A percentile compares a stretch with the other conserved stretches of the same genome.
Evolutionary conservation across 2,329 filamentous ascomycete species (phyloP).

Genomic region (Alternaria brassicae): DNA sequence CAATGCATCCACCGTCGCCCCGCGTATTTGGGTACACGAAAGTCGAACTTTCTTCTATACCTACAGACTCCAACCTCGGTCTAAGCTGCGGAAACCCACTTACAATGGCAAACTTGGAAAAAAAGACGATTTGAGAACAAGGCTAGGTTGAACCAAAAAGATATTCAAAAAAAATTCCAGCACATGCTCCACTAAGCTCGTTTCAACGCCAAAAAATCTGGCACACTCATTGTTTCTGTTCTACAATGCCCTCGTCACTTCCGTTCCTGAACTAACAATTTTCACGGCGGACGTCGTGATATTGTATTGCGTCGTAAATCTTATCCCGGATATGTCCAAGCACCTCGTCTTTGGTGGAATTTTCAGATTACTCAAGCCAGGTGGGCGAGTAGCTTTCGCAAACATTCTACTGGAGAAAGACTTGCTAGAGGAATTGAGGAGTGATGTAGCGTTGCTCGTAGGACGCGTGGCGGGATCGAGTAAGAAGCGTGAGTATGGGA

Average conservation of each 20-base stretch:
- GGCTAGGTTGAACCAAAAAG: too few relatives aligned
- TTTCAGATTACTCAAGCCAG: conserved; percentile 62
- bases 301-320: neutral
- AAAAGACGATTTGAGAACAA: conserved; percentile 23
- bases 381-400: conserved; percentile 65
- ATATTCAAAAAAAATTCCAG: too few relatives aligned
- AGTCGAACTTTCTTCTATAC: conserved; percentile 57
- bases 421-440: conserved; percentile 58
- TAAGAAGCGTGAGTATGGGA: conserved; percentile 59
- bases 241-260: conserved; percentile 33
- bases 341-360: conserved; percentile 62
- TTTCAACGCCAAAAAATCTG: conserved; percentile 52
- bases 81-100: conserved; percentile 64
- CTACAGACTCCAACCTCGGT: conserved; percentile 60
- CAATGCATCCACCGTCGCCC: conserved; percentile 7
- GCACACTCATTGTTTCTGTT: conserved; percentile 59
- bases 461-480: conserved; percentile 68
- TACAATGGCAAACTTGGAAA: conserved; percentile 56
- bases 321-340: conserved; percentile 27
- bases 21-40: conserved; percentile 39
- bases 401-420: conserved; percentile 64
- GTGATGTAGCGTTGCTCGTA: conserved; percentile 62
- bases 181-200: conserved; percentile 63
- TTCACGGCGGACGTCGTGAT: neutral
- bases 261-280: neutral